These are phyloP conservation scores for Vachellia pachyceras DNA, from an alignment of 306 rosid species.

Conservation along the genomic window DNA sequence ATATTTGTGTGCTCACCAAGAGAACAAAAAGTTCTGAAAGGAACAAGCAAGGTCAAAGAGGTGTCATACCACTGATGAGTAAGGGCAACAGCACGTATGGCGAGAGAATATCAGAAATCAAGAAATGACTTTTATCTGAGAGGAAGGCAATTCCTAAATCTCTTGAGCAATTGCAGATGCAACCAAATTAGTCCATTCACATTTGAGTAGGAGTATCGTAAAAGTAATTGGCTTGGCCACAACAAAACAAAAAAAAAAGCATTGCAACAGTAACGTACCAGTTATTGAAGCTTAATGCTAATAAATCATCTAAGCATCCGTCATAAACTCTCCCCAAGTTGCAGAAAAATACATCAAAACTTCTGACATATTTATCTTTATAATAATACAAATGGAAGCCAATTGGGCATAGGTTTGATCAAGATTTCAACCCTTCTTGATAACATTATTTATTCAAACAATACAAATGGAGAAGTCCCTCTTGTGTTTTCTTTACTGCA, in stretches of 20 bases:
- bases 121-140: constrained; percentile 1
- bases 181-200: constrained; percentile 33
- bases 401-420: constrained; percentile 27
- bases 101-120: constrained; percentile 10
- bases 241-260: not conserved
- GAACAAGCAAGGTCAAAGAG: constrained; percentile 7
- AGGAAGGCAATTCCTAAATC: constrained; percentile 10
- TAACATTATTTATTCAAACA: constrained; percentile 37
- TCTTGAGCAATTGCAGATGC: constrained; percentile 8
- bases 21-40: constrained; percentile 10
- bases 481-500: constrained; percentile 44
- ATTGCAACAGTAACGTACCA: constrained; percentile 37
- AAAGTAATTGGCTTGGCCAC: not conserved
- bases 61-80: not conserved
- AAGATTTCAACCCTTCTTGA: constrained; percentile 39
- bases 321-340: constrained; percentile 26
- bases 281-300: constrained; percentile 42
- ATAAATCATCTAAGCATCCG: constrained; percentile 35
- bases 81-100: not conserved
- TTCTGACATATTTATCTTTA: constrained; percentile 30
- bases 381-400: constrained; percentile 15
- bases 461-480: constrained; percentile 35
- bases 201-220: constrained; percentile 30
- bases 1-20: not conserved
- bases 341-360: constrained; percentile 34